Percentiles rank a stretch among this genome's conserved stretches.
phyloP scores from a whole-genome alignment of 1,139 yeast species.

The Pichia sp. region DNA sequence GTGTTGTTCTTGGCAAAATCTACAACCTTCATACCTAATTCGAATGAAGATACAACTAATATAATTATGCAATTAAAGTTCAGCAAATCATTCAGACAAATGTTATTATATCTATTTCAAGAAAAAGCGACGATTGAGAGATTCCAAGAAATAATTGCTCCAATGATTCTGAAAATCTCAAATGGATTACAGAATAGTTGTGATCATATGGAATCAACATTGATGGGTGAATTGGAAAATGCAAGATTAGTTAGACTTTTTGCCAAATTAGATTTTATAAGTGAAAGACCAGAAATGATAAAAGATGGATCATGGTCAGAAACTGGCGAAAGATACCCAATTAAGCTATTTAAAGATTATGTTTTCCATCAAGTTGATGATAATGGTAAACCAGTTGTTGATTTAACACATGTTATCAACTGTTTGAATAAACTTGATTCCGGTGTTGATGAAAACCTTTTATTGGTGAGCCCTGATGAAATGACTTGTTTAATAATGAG shows the following conservation, averaged over 20 bases:
- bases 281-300: conserved; percentile 65
- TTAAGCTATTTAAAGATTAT: conserved; percentile 74
- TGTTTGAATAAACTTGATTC: conserved; percentile 87
- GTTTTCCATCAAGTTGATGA: conserved; percentile 83
- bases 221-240: conserved; percentile 76
- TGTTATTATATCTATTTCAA: conserved; percentile 31
- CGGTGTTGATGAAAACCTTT: conserved; percentile 76
- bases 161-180: conserved; percentile 38
- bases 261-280: conserved; percentile 71
- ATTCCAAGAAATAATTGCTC: conserved; percentile 32
- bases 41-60: conserved; percentile 21
- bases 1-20: conserved; percentile 49
- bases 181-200: conserved; percentile 51
- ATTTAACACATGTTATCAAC: conserved; percentile 72
- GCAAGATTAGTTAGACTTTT: conserved; percentile 78
- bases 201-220: conserved; percentile 62
- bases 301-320: conserved; percentile 62
- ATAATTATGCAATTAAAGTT: conserved; percentile 26
- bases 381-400: conserved; percentile 68
- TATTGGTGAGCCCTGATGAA: conserved; percentile 79
- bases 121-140: conserved; percentile 22
- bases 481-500: conserved; percentile 73
- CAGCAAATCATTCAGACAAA: conserved; percentile 31
- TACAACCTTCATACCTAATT: conserved; percentile 33
- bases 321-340: conserved; percentile 68